Evolutionary conservation across 108 stramenopile species (phyloP).

Genomic region (Cylindrotheca closterium): DNA sequence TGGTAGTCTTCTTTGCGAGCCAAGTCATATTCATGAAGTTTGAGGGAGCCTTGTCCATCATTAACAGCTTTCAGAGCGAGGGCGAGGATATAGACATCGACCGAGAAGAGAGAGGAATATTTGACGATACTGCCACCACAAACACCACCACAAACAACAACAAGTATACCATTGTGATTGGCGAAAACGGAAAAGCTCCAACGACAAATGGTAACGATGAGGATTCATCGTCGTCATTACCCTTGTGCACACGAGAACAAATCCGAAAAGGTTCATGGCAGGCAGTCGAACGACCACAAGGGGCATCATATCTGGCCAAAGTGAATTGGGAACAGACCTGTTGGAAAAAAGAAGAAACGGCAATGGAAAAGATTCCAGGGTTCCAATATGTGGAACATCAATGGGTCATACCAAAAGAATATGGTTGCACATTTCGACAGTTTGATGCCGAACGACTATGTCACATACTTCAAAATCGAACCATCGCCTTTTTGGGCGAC

Average conservation of each 20-base stretch:
- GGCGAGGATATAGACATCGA: not conserved
- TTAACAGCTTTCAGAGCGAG: not conserved
- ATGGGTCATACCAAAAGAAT: too few species aligned
- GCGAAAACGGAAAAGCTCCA: not conserved
- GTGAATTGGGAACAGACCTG: conserved; percentile 8
- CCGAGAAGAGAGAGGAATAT: too few species aligned
- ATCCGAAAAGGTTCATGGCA: conserved; percentile 12
- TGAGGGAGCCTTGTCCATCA: too few species aligned
- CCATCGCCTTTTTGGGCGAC: conserved; percentile 3
- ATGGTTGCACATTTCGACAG: not conserved
- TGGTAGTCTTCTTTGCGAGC: too few species aligned
- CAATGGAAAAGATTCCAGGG: not conserved
- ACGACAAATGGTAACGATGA: not conserved
- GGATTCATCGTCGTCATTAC: not conserved
- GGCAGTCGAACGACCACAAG: not conserved
- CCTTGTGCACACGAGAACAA: conserved; percentile 4
- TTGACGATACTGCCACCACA: too few species aligned
- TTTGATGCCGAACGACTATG: conserved; percentile 7
- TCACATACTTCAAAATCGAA: not conserved
- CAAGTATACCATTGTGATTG: not conserved
- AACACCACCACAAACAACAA: too few species aligned
- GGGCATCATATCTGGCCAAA: not conserved
- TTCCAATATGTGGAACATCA: conserved; percentile 5
- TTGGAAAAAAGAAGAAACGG: not conserved
- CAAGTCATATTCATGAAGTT: too few species aligned